phyloP scores from a whole-genome alignment of 169 alveolate species.

The Perkinsus marinus region DNA sequence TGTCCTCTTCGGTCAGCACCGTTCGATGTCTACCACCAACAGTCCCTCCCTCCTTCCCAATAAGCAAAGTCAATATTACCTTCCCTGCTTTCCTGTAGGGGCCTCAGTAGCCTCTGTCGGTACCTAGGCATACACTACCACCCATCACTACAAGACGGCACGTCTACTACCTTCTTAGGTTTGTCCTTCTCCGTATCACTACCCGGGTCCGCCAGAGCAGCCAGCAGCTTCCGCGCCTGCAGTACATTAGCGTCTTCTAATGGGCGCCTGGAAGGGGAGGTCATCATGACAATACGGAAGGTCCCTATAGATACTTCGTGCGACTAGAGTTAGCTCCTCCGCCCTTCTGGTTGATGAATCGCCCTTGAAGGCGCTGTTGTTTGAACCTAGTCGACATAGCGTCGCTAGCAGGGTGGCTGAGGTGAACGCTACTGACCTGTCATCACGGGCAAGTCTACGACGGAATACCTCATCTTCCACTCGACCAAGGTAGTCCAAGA shows the following conservation, averaged over 20 bases:
- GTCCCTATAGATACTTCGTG: background rate
- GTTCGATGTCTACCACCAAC: background rate
- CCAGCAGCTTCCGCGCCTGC: background rate
- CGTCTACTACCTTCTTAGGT: background rate
- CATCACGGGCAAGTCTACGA: slow-evolving; percentile 10
- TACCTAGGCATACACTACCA: background rate
- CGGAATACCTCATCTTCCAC: slow-evolving; percentile 14
- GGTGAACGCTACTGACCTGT: background rate
- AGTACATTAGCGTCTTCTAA: background rate
- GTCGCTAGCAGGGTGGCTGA: no score
- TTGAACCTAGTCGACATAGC: background rate
- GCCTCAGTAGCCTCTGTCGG: background rate
- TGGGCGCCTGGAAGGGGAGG: background rate
- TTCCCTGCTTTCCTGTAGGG: background rate
- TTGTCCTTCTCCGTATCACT: background rate
- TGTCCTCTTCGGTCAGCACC: background rate
- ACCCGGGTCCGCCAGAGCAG: background rate
- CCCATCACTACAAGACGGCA: background rate
- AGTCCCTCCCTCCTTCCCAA: background rate
- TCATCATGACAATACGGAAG: background rate
- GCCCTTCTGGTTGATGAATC: background rate
- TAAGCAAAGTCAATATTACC: background rate
- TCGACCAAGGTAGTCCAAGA: slow-evolving; percentile 1
- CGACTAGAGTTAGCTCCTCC: background rate
- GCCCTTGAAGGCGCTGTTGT: background rate